A percentile compares a stretch with the other conserved stretches of the same genome.
phyloP scores from a whole-genome alignment of 2,329 filamentous ascomycete genomes.

The Lasiodiplodia sp. region DNA sequence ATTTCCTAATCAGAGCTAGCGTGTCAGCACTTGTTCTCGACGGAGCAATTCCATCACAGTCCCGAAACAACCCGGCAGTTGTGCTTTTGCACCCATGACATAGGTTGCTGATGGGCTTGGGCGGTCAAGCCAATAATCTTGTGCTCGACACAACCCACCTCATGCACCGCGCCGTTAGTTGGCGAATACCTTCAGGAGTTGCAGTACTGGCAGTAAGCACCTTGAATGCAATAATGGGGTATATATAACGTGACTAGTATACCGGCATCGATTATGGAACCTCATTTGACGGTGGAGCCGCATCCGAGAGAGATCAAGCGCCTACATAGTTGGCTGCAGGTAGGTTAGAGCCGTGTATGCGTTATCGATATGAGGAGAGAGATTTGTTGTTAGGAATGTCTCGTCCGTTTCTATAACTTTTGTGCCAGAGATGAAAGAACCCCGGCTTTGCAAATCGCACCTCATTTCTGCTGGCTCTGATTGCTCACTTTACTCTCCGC shows the following conservation, averaged over 20 bases:
- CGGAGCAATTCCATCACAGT: not conserved
- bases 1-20: not conserved
- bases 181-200: not conserved
- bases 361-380: not conserved
- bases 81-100: not conserved
- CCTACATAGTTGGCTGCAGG: not conserved
- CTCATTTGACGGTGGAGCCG: not conserved
- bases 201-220: not conserved
- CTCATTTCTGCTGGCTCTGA: slow-evolving; percentile 7
- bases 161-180: not conserved
- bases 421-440: not conserved
- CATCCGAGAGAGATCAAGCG: not conserved
- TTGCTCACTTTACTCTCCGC: slow-evolving; percentile 23
- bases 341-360: not conserved
- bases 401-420: too few relatives aligned
- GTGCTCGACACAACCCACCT: not conserved
- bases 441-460: not conserved
- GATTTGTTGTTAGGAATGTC: too few relatives aligned
- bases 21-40: not conserved
- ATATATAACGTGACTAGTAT: not conserved
- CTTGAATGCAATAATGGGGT: not conserved
- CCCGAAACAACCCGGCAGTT: not conserved
- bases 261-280: not conserved
- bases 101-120: too few relatives aligned
- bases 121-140: not conserved